Evolutionary conservation across 306 rosid species (phyloP).

Genomic region (Prosopis cineraria): DNA sequence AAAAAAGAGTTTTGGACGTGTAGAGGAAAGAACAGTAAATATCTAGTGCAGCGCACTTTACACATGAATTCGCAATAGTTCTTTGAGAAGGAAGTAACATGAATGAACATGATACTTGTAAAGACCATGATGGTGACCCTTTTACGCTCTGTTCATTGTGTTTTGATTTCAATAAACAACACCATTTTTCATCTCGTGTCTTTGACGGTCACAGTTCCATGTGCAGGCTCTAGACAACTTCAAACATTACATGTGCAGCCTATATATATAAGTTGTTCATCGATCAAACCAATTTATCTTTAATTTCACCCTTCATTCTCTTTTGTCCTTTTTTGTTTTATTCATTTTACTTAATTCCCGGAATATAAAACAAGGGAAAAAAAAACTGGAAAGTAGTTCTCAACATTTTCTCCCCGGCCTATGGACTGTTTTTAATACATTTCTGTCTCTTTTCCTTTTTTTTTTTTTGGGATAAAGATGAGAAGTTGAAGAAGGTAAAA

Average conservation of each 20-base stretch:
- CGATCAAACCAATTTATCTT: slow-evolving; percentile 3
- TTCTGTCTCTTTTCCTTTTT: neutral
- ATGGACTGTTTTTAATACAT: neutral
- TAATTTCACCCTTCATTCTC: neutral
- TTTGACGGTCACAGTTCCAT: slow-evolving; percentile 6
- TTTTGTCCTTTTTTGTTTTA: neutral
- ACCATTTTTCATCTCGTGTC: neutral
- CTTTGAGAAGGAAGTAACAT: neutral
- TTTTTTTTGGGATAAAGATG: neutral
- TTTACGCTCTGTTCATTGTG: neutral
- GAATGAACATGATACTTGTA: slow-evolving; percentile 33
- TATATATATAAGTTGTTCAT: neutral
- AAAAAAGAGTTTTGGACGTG: neutral
- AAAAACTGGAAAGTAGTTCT: neutral
- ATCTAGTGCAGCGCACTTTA: neutral
- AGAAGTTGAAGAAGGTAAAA: neutral
- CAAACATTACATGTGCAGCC: slow-evolving; percentile 52
- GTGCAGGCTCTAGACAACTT: slow-evolving; percentile 16
- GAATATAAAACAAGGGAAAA: neutral
- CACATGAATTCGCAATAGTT: neutral
- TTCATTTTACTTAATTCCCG: slow-evolving; percentile 16
- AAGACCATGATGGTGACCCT: slow-evolving; percentile 30
- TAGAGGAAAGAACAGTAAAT: neutral
- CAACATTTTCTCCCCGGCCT: neutral
- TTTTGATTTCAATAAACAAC: neutral